Evolutionary conservation across 768 basidiomycete genomes (phyloP).

Genomic region (Panaeolus cyanescens): DNA sequence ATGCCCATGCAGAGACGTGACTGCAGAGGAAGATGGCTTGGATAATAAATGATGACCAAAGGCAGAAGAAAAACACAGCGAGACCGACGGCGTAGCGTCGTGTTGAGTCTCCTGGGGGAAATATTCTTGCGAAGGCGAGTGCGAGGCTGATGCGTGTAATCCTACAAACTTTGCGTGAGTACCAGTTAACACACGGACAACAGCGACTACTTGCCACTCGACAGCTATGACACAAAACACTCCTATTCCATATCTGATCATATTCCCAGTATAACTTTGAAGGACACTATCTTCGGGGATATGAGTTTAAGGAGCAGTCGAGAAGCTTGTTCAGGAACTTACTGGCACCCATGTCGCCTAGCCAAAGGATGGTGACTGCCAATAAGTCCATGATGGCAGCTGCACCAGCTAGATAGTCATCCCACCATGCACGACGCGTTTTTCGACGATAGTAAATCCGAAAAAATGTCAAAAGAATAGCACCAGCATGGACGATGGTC

Average conservation of each 20-base stretch:
- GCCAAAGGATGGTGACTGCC: conserved; percentile 16
- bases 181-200: background rate
- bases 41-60: conserved; percentile 9
- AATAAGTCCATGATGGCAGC: conserved; percentile 15
- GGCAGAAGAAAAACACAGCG: conserved; percentile 7
- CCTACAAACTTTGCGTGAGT: background rate
- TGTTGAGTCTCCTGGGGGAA: conserved; percentile 10
- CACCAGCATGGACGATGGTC: conserved; percentile 14
- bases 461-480: conserved; percentile 17
- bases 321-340: background rate
- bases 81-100: conserved; percentile 14
- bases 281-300: conserved; percentile 9
- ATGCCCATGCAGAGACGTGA: background rate
- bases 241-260: conserved; percentile 12
- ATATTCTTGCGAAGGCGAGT: conserved; percentile 18
- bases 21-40: conserved; percentile 8
- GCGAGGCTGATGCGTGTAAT: conserved; percentile 15
- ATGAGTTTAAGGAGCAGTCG: background rate
- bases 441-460: conserved; percentile 14
- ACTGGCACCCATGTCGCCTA: conserved; percentile 8
- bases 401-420: conserved; percentile 17
- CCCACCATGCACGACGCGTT: conserved; percentile 22
- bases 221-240: conserved; percentile 11
- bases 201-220: conserved; percentile 3
- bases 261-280: conserved; percentile 5